These are phyloP conservation scores for Aspergillus candidus DNA, from an alignment of 2,329 filamentous ascomycete genomes.

Conservation along the genomic window DNA sequence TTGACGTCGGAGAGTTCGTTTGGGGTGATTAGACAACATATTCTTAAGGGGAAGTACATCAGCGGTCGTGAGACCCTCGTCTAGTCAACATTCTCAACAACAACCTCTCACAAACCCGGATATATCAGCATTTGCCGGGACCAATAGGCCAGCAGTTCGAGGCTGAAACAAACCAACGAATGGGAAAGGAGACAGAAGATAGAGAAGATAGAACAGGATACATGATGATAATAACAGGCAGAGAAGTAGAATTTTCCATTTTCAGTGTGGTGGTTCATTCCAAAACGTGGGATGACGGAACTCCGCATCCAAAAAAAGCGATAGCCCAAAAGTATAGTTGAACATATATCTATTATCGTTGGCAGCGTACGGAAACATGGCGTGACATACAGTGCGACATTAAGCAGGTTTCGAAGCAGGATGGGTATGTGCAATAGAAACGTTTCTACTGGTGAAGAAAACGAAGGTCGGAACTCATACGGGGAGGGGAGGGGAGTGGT, in stretches of 20 bases:
- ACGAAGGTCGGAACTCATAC: conserved; percentile 3
- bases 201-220: not conserved
- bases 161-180: not conserved
- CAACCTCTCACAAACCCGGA: too few species aligned
- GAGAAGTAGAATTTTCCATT: conserved; percentile 1
- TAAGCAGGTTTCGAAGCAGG: conserved; percentile 2
- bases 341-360: conserved; percentile 25
- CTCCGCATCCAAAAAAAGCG: conserved; percentile 7
- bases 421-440: not conserved
- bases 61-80: too few species aligned
- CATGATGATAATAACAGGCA: not conserved
- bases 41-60: too few species aligned
- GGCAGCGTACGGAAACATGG: conserved; percentile 13
- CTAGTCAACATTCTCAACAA: too few species aligned
- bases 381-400: conserved; percentile 12
- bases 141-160: too few species aligned
- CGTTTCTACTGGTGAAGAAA: conserved; percentile 11
- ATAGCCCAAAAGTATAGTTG: conserved; percentile 15
- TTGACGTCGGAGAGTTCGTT: too few species aligned
- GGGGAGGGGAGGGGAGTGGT: not conserved
- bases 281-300: too few species aligned
- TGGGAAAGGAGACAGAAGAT: too few species aligned
- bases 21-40: too few species aligned
- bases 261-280: too few species aligned
- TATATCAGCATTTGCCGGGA: too few species aligned